Conservation (phyloP, 176 grass and related monocot genomes). For the Musa acuminata region DNA sequence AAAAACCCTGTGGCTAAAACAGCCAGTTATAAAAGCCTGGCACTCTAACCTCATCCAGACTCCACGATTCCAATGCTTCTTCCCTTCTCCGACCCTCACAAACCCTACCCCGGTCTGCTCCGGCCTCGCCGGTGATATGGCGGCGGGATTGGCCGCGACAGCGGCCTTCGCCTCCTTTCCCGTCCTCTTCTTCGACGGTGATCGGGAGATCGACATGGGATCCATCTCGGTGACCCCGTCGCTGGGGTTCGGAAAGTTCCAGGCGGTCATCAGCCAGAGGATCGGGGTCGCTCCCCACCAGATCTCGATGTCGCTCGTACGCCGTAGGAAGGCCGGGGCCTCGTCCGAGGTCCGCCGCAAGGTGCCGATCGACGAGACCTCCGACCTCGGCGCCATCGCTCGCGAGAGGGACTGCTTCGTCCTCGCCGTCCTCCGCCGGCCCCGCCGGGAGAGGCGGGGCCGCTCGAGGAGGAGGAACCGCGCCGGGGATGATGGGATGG, state of each 20-base stretch:
- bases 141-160: neutral
- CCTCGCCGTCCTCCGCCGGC: slow-evolving; percentile 35
- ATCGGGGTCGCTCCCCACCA: slow-evolving; percentile 46
- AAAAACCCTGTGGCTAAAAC: neutral
- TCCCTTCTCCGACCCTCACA: neutral
- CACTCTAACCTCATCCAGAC: neutral
- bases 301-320: slow-evolving; percentile 48
- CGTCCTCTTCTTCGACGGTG: slow-evolving; percentile 58
- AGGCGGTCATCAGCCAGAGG: slow-evolving; percentile 36
- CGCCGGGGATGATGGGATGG: neutral
- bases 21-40: slow-evolving; percentile 7
- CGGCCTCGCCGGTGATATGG: slow-evolving; percentile 20
- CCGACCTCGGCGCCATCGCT: slow-evolving; percentile 49
- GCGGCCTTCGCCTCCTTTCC: slow-evolving; percentile 20
- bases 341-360: slow-evolving; percentile 18
- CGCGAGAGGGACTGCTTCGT: slow-evolving; percentile 59
- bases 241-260: slow-evolving; percentile 33
- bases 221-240: slow-evolving; percentile 36
- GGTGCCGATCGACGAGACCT: slow-evolving; percentile 41
- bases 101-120: neutral
- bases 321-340: neutral
- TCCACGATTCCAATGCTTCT: neutral
- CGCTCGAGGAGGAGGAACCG: slow-evolving; percentile 16
- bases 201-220: slow-evolving; percentile 53
- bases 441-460: slow-evolving; percentile 43